phyloP scores from a whole-genome alignment of 140 eudicot genomes.

The Oenanthe javanica region DNA sequence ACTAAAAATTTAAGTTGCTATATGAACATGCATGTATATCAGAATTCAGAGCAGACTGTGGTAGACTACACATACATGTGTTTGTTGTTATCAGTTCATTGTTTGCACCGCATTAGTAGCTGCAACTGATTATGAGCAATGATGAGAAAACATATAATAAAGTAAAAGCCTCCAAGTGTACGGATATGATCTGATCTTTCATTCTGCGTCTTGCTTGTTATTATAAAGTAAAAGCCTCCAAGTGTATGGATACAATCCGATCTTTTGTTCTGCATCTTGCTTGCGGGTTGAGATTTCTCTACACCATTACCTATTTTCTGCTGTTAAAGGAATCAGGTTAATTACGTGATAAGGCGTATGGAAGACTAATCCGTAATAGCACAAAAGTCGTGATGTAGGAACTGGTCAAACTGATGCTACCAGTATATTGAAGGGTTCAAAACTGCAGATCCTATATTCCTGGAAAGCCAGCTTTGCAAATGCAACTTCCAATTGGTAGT shows the following conservation, averaged over 20 bases:
- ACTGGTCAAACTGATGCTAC: neutral
- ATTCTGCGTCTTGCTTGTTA: neutral
- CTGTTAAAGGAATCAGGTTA: neutral
- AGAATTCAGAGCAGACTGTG: neutral
- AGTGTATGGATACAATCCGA: neutral
- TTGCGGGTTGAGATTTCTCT: neutral
- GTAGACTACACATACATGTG: neutral
- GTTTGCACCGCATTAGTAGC: neutral
- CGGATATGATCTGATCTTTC: neutral
- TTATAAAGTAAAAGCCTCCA: neutral
- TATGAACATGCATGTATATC: neutral
- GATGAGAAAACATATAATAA: neutral
- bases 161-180: neutral
- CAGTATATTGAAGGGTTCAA: neutral
- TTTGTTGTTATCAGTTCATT: neutral
- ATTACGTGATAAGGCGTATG: neutral
- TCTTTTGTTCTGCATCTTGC: neutral
- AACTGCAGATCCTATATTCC: neutral
- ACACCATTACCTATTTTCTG: neutral
- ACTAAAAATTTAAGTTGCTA: neutral
- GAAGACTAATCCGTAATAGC: neutral
- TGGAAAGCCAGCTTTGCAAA: neutral
- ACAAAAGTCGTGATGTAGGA: neutral
- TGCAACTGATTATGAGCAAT: neutral
- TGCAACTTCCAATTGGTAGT: neutral